These are phyloP conservation scores for Coemansia erecta DNA, from an alignment of 192 early-diverging fungal genomes.

Conservation along the genomic window DNA sequence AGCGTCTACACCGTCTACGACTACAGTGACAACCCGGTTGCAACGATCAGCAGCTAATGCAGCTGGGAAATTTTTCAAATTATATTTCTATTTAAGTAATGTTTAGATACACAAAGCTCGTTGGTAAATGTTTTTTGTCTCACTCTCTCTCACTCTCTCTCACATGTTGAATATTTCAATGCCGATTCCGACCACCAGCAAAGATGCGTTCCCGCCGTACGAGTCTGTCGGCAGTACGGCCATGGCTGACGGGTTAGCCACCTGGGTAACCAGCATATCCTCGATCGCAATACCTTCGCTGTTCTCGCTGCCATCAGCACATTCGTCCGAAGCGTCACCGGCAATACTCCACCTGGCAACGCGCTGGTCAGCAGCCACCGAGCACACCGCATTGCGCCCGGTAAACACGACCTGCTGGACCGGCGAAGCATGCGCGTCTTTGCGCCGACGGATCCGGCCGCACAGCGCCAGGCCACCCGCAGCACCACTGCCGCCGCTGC, in stretches of 20 bases:
- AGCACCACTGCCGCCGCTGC: slow-evolving; percentile 10
- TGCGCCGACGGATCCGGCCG: slow-evolving; percentile 18
- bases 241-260: slow-evolving; percentile 67
- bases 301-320: not conserved
- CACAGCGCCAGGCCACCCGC: not conserved
- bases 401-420: slow-evolving; percentile 53
- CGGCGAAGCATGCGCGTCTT: slow-evolving; percentile 66
- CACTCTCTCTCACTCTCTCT: no score
- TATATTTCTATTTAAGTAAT: slow-evolving; percentile 5
- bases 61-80: slow-evolving; percentile 3
- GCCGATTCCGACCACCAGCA: slow-evolving; percentile 54
- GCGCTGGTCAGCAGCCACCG: slow-evolving; percentile 71
- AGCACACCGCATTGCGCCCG: not conserved
- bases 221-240: slow-evolving; percentile 14
- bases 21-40: slow-evolving; percentile 17
- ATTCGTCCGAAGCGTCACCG: no score
- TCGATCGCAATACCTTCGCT: slow-evolving; percentile 1
- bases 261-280: slow-evolving; percentile 57
- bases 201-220: slow-evolving; percentile 1
- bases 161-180: slow-evolving; percentile 52
- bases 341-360: slow-evolving; percentile 57
- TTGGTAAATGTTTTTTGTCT: no score
- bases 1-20: slow-evolving; percentile 33
- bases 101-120: not conserved
- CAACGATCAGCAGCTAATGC: slow-evolving; percentile 11